Evolutionary conservation across 164 flowering plant species (phyloP).

Genomic region (Vitis cinerea): DNA sequence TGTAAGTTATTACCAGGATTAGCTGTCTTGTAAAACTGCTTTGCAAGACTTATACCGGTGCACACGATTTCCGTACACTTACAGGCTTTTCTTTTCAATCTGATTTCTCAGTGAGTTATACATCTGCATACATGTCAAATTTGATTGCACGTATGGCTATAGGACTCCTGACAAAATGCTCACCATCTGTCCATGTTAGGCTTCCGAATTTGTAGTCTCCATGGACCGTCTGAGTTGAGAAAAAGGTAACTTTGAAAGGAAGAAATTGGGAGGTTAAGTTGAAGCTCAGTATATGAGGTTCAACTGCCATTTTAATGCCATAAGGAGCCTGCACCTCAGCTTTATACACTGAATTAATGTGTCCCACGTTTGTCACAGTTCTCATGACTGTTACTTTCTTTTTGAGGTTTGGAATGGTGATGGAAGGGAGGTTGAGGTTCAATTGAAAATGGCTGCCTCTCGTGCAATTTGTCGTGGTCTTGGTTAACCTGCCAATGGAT

Average conservation of each 20-base stretch:
- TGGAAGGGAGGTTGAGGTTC: conserved; percentile 49
- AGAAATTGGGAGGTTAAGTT: conserved; percentile 16
- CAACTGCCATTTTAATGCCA: conserved; percentile 28
- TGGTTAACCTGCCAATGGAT: conserved; percentile 23
- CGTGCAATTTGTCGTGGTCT: conserved; percentile 10
- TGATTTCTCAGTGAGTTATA: not conserved
- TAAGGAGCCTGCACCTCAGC: conserved; percentile 28
- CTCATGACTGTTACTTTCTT: conserved; percentile 31
- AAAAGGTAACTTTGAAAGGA: conserved; percentile 27
- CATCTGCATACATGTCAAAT: conserved; percentile 10
- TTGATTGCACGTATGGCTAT: conserved; percentile 11
- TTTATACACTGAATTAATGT: conserved; percentile 28
- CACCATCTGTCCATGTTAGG: conserved; percentile 37
- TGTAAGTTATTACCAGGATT: no score
- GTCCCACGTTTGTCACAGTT: conserved; percentile 50
- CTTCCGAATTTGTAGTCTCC: conserved; percentile 37
- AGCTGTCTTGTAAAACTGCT: no score
- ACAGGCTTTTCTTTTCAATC: no score
- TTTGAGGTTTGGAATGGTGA: conserved; percentile 46
- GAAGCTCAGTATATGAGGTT: conserved; percentile 30
- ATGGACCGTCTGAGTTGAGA: conserved; percentile 19
- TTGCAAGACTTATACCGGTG: no score
- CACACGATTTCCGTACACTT: no score
- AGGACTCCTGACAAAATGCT: conserved; percentile 33
- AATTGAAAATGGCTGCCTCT: conserved; percentile 2